Percentiles rank a stretch among this genome's conserved stretches.
Conservation (phyloP, 1,284 basidiomycete genomes). For the Sporisorium iseilematis-ciliati region DNA sequence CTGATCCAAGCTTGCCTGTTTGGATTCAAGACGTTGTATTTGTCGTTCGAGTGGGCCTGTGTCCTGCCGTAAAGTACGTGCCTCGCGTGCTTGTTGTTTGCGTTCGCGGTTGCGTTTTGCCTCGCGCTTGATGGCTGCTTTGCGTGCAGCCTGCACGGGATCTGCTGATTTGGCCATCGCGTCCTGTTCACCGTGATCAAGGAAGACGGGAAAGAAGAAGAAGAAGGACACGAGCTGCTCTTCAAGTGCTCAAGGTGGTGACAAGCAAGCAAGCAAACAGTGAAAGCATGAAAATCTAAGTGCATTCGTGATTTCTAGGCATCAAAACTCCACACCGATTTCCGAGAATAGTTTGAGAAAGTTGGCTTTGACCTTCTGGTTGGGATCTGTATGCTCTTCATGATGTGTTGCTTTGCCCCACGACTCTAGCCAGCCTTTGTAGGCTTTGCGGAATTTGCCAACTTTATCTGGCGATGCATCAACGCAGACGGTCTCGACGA, state of each 20-base stretch:
- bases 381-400: conserved; percentile 41
- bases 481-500: conserved; percentile 21
- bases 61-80: conserved; percentile 36
- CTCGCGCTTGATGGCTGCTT: conserved; percentile 59
- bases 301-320: conserved; percentile 7
- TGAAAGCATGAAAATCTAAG: conserved; percentile 6
- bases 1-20: conserved; percentile 18
- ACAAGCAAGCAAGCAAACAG: conserved; percentile 7
- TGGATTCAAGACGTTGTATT: conserved; percentile 47
- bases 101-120: conserved; percentile 65
- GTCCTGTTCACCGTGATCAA: background rate
- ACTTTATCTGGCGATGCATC: conserved; percentile 25
- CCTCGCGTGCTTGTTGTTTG: conserved; percentile 60
- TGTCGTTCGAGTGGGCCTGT: conserved; percentile 49
- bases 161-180: conserved; percentile 57
- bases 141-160: conserved; percentile 69
- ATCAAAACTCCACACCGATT: conserved; percentile 35
- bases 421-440: conserved; percentile 32
- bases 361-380: conserved; percentile 20
- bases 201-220: too few relatives aligned
- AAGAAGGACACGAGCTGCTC: too few relatives aligned
- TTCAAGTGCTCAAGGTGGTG: conserved; percentile 1
- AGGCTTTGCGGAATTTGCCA: conserved; percentile 24
- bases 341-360: conserved; percentile 44
- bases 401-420: conserved; percentile 41